Conservation (phyloP, 2,329 filamentous ascomycete species). For the Helotiales sp. region DNA sequence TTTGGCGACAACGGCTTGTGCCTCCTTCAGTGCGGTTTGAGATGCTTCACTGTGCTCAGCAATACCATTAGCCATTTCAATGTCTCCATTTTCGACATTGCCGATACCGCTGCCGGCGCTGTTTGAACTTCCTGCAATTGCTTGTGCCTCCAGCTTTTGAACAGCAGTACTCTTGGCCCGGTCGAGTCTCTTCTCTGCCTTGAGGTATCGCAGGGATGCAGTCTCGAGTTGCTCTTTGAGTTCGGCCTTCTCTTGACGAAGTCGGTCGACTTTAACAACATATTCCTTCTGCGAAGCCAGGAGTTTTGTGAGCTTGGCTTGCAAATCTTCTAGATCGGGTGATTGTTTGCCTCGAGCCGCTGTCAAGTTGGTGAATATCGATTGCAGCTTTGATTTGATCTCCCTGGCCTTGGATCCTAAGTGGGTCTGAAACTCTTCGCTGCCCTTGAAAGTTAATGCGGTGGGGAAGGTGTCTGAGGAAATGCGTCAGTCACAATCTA, state of each 20-base stretch:
- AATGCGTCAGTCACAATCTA: neutral
- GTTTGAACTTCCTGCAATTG: slow-evolving; percentile 63
- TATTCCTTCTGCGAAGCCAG: slow-evolving; percentile 82
- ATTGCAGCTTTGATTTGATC: slow-evolving; percentile 73
- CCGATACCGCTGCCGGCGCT: slow-evolving; percentile 40
- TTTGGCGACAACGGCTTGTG: slow-evolving; percentile 72
- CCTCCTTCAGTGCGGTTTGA: slow-evolving; percentile 75
- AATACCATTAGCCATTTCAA: slow-evolving; percentile 47
- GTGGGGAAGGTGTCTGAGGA: slow-evolving; percentile 56
- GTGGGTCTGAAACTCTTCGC: slow-evolving; percentile 77
- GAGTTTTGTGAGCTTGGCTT: slow-evolving; percentile 72
- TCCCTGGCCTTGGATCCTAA: slow-evolving; percentile 72
- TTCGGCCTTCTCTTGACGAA: slow-evolving; percentile 77
- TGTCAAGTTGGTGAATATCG: slow-evolving; percentile 62
- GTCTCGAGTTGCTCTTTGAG: slow-evolving; percentile 84
- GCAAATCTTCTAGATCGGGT: slow-evolving; percentile 71
- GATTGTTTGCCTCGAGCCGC: slow-evolving; percentile 54
- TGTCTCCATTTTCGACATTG: slow-evolving; percentile 43
- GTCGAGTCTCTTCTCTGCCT: slow-evolving; percentile 93
- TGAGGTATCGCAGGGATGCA: slow-evolving; percentile 88
- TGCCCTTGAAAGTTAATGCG: slow-evolving; percentile 61
- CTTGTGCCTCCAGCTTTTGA: slow-evolving; percentile 88
- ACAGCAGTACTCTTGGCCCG: slow-evolving; percentile 85
- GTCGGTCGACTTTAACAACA: slow-evolving; percentile 71
- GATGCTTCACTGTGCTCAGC: slow-evolving; percentile 63